These are phyloP conservation scores for Stemphylium vesicarium DNA, from an alignment of 2,329 filamentous ascomycete genomes.

Conservation along the genomic window DNA sequence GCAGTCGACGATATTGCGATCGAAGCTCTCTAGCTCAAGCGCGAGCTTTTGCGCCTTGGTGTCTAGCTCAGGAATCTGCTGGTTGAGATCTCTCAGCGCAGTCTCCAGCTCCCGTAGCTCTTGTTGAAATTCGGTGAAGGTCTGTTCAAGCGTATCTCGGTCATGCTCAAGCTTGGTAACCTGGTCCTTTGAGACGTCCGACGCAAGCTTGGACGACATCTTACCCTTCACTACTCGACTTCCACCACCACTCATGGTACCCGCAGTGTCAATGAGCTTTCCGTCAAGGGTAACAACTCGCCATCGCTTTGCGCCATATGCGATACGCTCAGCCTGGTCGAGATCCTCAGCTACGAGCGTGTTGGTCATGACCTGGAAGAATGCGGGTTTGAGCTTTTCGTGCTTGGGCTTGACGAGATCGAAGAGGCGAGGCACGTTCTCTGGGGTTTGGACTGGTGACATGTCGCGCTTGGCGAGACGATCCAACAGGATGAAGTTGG, in stretches of 20 bases:
- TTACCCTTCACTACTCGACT: slow-evolving; percentile 86
- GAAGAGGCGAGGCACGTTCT: slow-evolving; percentile 89
- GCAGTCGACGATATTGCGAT: slow-evolving; percentile 82
- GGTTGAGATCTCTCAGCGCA: slow-evolving; percentile 72
- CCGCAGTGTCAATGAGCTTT: slow-evolving; percentile 95
- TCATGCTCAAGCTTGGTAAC: slow-evolving; percentile 86
- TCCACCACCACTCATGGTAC: slow-evolving; percentile 98
- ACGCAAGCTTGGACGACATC: slow-evolving; percentile 96
- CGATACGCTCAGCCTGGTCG: slow-evolving; percentile 95
- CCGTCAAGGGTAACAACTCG: slow-evolving; percentile 94
- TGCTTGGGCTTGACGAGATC: slow-evolving; percentile 91
- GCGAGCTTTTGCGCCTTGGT: slow-evolving; percentile 90
- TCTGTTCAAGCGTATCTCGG: slow-evolving; percentile 81
- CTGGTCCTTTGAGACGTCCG: slow-evolving; percentile 85
- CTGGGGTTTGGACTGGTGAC: slow-evolving; percentile 82
- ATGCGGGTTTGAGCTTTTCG: slow-evolving; percentile 84
- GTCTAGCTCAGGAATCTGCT: slow-evolving; percentile 82
- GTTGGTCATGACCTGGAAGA: slow-evolving; percentile 94
- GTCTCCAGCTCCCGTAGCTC: slow-evolving; percentile 81
- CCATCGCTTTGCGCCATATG: slow-evolving; percentile 92
- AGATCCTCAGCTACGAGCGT: slow-evolving; percentile 92
- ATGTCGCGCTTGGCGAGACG: slow-evolving; percentile 81
- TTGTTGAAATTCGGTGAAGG: slow-evolving; percentile 84
- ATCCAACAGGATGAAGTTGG: slow-evolving; percentile 96
- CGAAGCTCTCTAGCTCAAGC: slow-evolving; percentile 86